A percentile compares a stretch with the other conserved stretches of the same genome.
These are phyloP conservation scores for Pueraria montana DNA, from an alignment of 306 rosid genomes.

Conservation along the genomic window DNA sequence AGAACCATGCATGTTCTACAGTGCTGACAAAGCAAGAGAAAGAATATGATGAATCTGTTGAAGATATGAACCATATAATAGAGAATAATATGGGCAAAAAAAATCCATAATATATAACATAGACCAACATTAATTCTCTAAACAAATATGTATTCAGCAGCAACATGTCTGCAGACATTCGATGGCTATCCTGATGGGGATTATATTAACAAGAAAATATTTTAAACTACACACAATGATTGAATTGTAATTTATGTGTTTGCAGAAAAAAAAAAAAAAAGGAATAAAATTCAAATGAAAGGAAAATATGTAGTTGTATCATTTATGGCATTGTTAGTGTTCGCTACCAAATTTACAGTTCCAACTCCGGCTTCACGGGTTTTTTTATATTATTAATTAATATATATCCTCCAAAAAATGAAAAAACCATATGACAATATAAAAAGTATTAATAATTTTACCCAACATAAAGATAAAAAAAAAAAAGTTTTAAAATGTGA, in stretches of 20 bases:
- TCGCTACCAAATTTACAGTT: too few species aligned
- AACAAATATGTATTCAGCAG: constrained; percentile 19
- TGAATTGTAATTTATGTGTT: background rate
- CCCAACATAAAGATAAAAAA: constrained; percentile 4
- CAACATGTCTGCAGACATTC: constrained; percentile 39
- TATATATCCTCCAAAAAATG: background rate
- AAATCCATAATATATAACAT: background rate
- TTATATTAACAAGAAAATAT: constrained; percentile 2
- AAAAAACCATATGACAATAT: background rate
- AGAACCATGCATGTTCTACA: background rate
- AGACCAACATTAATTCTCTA: constrained; percentile 26
- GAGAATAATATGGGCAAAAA: background rate
- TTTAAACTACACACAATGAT: constrained; percentile 26
- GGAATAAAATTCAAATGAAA: background rate
- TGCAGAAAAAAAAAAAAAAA: background rate
- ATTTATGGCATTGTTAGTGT: background rate
- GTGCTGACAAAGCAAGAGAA: background rate
- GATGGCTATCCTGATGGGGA: background rate
- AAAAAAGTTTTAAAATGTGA: background rate
- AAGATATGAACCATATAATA: constrained; percentile 39
- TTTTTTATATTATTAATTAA: background rate
- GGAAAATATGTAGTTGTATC: background rate
- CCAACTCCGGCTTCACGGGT: background rate
- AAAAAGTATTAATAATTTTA: constrained; percentile 30
- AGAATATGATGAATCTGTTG: constrained; percentile 17